phyloP scores from a whole-genome alignment of 2,329 filamentous ascomycete species.

The Amauroascus niger region DNA sequence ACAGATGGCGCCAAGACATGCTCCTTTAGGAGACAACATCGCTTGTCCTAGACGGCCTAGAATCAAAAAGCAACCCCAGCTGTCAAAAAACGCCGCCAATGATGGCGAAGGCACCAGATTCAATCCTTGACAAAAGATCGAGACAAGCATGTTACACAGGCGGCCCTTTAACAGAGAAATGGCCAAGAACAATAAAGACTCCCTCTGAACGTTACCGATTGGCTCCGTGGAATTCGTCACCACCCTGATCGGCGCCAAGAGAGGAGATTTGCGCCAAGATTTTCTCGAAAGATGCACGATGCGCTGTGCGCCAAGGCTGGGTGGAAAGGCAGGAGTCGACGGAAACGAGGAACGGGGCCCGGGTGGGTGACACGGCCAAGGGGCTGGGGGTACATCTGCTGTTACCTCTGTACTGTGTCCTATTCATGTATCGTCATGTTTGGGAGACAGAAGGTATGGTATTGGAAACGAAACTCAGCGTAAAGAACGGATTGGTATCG shows the following conservation, averaged over 20 bases:
- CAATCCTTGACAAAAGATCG: neutral
- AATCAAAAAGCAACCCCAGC: neutral
- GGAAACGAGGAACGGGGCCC: neutral
- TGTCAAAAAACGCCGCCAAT: neutral
- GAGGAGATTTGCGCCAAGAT: conserved; percentile 11
- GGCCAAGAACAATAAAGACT: neutral
- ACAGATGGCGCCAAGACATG: neutral
- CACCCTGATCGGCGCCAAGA: conserved; percentile 5
- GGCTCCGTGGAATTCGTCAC: conserved; percentile 6
- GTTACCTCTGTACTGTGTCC: neutral
- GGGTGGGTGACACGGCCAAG: conserved; percentile 7
- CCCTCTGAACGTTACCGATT: neutral
- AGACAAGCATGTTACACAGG: neutral
- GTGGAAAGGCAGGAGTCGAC: neutral
- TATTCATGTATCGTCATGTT: neutral
- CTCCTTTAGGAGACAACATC: neutral
- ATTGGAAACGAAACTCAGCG: neutral
- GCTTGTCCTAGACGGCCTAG: neutral
- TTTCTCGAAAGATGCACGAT: conserved; percentile 3
- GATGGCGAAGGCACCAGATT: neutral
- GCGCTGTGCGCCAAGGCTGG: conserved; percentile 3
- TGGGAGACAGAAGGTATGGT: neutral
- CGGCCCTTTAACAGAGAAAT: neutral
- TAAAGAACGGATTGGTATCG: neutral
- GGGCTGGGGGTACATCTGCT: neutral